These are phyloP conservation scores for Phylloporus scabripes DNA, from an alignment of 768 basidiomycete species.

Conservation along the genomic window DNA sequence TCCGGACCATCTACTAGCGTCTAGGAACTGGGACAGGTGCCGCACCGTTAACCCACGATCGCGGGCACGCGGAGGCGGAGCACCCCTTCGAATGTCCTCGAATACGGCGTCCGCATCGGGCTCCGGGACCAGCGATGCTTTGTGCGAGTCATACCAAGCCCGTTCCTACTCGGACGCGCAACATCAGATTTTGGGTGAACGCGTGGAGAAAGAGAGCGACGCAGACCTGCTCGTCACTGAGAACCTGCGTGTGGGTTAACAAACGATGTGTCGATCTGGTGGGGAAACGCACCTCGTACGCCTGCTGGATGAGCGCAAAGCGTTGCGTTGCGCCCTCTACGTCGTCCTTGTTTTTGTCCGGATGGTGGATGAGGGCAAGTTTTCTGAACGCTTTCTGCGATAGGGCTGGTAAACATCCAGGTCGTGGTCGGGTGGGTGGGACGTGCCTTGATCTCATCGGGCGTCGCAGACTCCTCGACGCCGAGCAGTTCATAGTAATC, in stretches of 20 bases:
- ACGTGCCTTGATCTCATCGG: constrained; percentile 83
- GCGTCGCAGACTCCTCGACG: constrained; percentile 74
- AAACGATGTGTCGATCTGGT: not conserved
- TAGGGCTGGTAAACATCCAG: constrained; percentile 5
- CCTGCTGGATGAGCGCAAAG: constrained; percentile 87
- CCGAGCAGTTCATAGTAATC: constrained; percentile 84
- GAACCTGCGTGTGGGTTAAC: constrained; percentile 48
- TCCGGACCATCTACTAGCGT: constrained; percentile 58
- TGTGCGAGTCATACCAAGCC: constrained; percentile 97
- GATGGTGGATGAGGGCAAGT: constrained; percentile 80
- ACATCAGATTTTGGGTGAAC: constrained; percentile 10
- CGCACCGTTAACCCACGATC: constrained; percentile 76
- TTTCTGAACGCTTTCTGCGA: constrained; percentile 73
- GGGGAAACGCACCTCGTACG: constrained; percentile 73
- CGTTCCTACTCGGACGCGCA: constrained; percentile 66
- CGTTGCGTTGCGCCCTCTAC: constrained; percentile 80
- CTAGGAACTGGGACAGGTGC: constrained; percentile 83
- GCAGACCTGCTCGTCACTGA: constrained; percentile 91
- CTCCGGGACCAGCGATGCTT: constrained; percentile 70
- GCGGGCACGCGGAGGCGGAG: constrained; percentile 43
- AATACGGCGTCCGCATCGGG: constrained; percentile 82
- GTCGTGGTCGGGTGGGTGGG: not conserved
- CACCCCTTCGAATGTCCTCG: constrained; percentile 76
- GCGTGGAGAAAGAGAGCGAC: not conserved
- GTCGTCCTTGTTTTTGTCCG: constrained; percentile 83